A percentile compares a stretch with the other conserved stretches of the same genome.
Conservation (phyloP, 768 basidiomycete species). For the Boletus tylopilopsis region DNA sequence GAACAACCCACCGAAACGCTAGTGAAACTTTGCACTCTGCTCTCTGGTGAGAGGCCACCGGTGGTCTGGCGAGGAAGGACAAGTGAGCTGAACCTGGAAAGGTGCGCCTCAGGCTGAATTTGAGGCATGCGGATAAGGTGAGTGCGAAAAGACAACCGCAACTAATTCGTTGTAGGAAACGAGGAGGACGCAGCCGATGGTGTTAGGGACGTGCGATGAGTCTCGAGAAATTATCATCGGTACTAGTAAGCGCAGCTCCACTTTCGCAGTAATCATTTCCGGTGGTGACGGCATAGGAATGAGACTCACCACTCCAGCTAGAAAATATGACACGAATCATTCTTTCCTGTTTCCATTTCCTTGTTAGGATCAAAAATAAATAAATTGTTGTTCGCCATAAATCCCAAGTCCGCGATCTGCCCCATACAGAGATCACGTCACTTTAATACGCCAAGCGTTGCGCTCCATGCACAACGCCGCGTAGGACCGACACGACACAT, state of each 20-base stretch:
- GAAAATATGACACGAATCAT: no score
- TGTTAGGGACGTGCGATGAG: neutral
- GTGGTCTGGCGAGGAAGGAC: neutral
- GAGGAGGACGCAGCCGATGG: no score
- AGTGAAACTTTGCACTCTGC: conserved; percentile 24
- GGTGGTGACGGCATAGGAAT: neutral
- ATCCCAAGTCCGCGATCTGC: neutral
- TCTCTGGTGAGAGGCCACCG: conserved; percentile 13
- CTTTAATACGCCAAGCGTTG: conserved; percentile 1
- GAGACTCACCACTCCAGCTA: no score
- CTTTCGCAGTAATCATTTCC: conserved; percentile 3
- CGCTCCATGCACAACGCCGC: neutral
- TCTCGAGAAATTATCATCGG: no score
- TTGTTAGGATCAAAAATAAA: no score
- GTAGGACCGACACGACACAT: no score
- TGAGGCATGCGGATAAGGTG: conserved; percentile 15
- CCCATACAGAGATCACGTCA: neutral
- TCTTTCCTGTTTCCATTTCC: no score
- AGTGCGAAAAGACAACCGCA: neutral
- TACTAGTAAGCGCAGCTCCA: neutral
- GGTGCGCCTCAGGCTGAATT: neutral
- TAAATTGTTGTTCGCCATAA: no score
- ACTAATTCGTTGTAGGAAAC: no score
- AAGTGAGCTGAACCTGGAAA: conserved; percentile 13
- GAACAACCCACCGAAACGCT: conserved; percentile 21